Evolutionary conservation across 2,329 filamentous ascomycete genomes (phyloP).

Genomic region (Setomelanomma holmii): DNA sequence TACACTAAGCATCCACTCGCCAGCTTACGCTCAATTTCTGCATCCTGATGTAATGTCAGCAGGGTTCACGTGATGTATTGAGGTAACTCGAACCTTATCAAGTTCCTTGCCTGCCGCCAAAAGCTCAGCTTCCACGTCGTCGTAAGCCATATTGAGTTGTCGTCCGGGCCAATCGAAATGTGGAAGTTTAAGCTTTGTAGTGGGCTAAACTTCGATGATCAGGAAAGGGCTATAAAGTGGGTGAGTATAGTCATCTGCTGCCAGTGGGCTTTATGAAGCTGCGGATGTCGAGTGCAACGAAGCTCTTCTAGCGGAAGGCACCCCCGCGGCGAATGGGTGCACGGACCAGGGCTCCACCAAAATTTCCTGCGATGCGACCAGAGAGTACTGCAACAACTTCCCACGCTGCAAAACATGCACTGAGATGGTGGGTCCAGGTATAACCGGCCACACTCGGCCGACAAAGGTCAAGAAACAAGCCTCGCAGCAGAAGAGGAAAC

Average conservation of each 20-base stretch:
- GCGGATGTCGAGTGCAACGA: not conserved
- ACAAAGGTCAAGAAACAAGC: constrained; percentile 66
- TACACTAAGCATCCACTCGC: not conserved
- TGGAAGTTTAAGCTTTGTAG: no score
- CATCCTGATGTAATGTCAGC: constrained; percentile 67
- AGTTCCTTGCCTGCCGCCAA: constrained; percentile 89
- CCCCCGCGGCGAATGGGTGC: constrained; percentile 30
- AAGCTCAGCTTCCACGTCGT: constrained; percentile 72
- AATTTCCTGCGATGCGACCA: constrained; percentile 30
- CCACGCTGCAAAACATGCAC: constrained; percentile 1
- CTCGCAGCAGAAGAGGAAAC: constrained; percentile 61
- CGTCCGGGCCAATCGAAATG: not conserved
- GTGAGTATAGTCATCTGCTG: not conserved
- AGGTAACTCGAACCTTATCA: constrained; percentile 69
- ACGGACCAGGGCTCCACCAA: constrained; percentile 33
- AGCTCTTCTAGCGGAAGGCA: not conserved
- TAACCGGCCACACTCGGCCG: constrained; percentile 53
- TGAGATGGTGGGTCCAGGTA: constrained; percentile 38
- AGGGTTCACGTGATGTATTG: not conserved
- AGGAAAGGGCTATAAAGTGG: no score
- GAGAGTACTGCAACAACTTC: constrained; percentile 5
- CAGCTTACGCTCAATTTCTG: constrained; percentile 81
- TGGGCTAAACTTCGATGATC: no score
- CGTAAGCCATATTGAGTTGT: constrained; percentile 52
- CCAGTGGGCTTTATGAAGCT: not conserved